phyloP scores from a whole-genome alignment of 2,329 filamentous ascomycete species.

The Phialophora chinensis region DNA sequence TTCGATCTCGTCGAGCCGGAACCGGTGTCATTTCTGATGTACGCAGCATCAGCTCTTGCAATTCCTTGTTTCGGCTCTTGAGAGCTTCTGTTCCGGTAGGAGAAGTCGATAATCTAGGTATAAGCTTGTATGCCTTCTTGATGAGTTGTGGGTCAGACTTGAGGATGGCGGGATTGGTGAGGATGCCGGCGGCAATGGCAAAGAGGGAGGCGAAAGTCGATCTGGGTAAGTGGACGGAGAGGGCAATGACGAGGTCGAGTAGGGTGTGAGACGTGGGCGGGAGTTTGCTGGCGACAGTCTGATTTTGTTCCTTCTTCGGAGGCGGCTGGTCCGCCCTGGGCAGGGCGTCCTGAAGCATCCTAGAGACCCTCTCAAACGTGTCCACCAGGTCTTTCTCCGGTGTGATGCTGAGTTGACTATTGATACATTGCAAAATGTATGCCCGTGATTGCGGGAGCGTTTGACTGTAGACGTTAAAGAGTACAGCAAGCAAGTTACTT shows the following conservation, averaged over 20 bases:
- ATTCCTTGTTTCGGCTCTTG: conserved; percentile 72
- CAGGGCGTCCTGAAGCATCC: conserved; percentile 78
- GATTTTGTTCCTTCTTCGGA: conserved; percentile 65
- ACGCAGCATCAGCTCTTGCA: conserved; percentile 79
- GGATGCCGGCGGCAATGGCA: conserved; percentile 80
- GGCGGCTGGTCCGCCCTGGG: conserved; percentile 66
- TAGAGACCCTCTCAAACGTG: conserved; percentile 85
- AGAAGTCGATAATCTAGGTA: conserved; percentile 85
- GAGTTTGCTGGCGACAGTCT: conserved; percentile 70
- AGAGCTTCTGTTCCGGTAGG: conserved; percentile 78
- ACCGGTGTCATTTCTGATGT: conserved; percentile 85
- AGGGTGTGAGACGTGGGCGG: conserved; percentile 92
- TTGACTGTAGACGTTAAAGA: conserved; percentile 99
- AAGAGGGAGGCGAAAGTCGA: conserved; percentile 86
- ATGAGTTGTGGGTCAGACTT: conserved; percentile 81
- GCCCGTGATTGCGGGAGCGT: conserved; percentile 91
- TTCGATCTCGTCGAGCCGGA: conserved; percentile 82
- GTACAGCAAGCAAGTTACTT: conserved; percentile 86
- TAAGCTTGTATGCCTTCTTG: conserved; percentile 99
- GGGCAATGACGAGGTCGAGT: conserved; percentile 96
- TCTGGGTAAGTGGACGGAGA: conserved; percentile 88
- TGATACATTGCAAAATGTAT: conserved; percentile 91
- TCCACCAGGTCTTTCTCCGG: conserved; percentile 78
- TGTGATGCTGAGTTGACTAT: conserved; percentile 89
- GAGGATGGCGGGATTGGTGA: conserved; percentile 69